Evolutionary conservation across 2,329 filamentous ascomycete genomes (phyloP), one percentile per base, ranked within the genome.

Genomic region (Neonectria ditissima): DNA sequence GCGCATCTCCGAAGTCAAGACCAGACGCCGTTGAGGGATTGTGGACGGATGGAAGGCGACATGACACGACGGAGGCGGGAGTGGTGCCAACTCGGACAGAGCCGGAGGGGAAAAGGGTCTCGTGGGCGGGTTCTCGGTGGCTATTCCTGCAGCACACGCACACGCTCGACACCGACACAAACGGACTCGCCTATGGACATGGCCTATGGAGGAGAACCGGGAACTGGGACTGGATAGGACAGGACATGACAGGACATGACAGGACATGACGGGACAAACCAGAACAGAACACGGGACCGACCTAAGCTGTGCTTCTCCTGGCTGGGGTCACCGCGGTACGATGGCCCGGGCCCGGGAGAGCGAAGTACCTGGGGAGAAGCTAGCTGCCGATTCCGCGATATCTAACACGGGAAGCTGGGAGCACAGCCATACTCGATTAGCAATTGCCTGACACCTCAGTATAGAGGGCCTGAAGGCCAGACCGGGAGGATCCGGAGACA

Each of bases 31-130:
- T 51, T 47, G 47, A 61, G 22, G 60, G 61, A 47, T 48, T 55
- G 37, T 61, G 59, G 65, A 59, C 58, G 56, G 61, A 59, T 60
- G 59, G 59, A 65, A 59, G 51, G 55, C 54, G 37, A 56, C 43
- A 73, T 67, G 63, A 70, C 62, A 65, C 61, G 65, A 66, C 65
- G 57, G 65, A 44, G 62, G 65, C 59, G 65, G 41, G 57, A 67
- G 65, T 74, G 72, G 72, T 70, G 69, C 67, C 69, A 74, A 73
- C 45, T 66, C 72, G 72, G 72, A 73, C 70, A 69, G 71, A 70
- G 58, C 69, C 72, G 72, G 71, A 62, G 65, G 55, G 63, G 53
- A 43, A 62, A 44, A 62, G 60, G 69, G 61, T 74, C 71, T 73
- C 72, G 69, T 74, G 72, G 66, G 63, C 67, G 44, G 60, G 45